Conservation (phyloP, 2,329 filamentous ascomycete genomes). For the Microsporum audouinii region DNA sequence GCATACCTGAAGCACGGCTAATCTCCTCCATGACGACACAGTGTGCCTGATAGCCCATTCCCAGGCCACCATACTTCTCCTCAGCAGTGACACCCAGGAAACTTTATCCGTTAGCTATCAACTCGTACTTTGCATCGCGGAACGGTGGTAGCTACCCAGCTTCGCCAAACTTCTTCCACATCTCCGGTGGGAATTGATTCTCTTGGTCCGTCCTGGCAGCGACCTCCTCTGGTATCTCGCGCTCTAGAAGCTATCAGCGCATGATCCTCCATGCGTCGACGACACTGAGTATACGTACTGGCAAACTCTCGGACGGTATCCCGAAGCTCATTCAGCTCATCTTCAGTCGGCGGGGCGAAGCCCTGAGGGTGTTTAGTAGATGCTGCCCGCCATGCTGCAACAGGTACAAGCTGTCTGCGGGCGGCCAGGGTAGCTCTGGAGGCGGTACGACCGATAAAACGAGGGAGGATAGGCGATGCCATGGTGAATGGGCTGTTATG, state of each 20-base stretch:
- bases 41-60: constrained; percentile 92
- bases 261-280: not conserved
- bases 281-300: constrained; percentile 25
- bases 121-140: not conserved
- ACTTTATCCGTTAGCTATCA: constrained; percentile 26
- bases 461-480: constrained; percentile 25
- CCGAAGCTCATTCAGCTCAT: constrained; percentile 68
- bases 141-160: constrained; percentile 46
- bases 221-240: constrained; percentile 75
- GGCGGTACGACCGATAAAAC: constrained; percentile 23
- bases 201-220: constrained; percentile 70
- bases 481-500: constrained; percentile 16
- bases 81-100: constrained; percentile 89
- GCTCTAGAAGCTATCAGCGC: constrained; percentile 35
- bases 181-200: constrained; percentile 78
- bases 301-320: constrained; percentile 83
- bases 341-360: constrained; percentile 54
- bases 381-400: constrained; percentile 31
- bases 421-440: constrained; percentile 20
- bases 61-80: constrained; percentile 79
- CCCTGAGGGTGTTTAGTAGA: constrained; percentile 59
- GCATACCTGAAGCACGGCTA: constrained; percentile 61
- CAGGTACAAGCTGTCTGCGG: constrained; percentile 23
- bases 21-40: constrained; percentile 93
- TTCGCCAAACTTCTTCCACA: constrained; percentile 90